A percentile compares a stretch with the other conserved stretches of the same genome.
These are phyloP conservation scores for Colletotrichum sojae DNA, from an alignment of 2,329 filamentous ascomycete species.

Conservation along the genomic window DNA sequence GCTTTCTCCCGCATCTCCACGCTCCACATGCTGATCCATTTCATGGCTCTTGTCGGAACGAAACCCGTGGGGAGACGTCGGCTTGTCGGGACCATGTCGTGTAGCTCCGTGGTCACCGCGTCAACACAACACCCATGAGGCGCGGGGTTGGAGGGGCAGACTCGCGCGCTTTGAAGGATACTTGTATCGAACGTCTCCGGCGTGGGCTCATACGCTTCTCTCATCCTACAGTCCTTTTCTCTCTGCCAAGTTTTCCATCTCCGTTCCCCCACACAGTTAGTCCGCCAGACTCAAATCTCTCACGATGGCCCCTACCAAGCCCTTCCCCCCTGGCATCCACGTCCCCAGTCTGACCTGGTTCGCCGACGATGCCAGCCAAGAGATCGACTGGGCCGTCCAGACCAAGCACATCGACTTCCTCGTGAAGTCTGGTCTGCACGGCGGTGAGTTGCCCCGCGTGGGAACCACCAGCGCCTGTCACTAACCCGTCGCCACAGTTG, in stretches of 20 bases:
- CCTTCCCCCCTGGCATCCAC: conserved; percentile 67
- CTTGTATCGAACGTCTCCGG: conserved; percentile 13
- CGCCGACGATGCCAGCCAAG: conserved; percentile 59
- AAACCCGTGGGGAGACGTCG: conserved; percentile 21
- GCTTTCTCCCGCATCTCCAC: not conserved
- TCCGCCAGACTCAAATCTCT: conserved; percentile 43
- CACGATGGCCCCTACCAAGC: conserved; percentile 47
- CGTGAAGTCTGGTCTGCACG: conserved; percentile 66
- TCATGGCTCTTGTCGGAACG: conserved; percentile 7
- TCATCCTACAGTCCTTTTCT: not conserved
- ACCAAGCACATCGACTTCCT: conserved; percentile 67
- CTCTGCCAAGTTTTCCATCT: conserved; percentile 1
- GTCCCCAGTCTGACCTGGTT: conserved; percentile 72
- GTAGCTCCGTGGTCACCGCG: conserved; percentile 12
- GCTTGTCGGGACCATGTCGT: conserved; percentile 28
- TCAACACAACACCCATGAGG: not conserved
- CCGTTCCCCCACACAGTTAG: not conserved
- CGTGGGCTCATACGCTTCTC: not conserved
- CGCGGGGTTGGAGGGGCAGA: conserved; percentile 15
- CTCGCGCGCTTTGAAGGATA: not conserved
- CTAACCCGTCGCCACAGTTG: conserved; percentile 55
- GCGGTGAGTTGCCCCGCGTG: conserved; percentile 49
- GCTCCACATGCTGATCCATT: conserved; percentile 10
- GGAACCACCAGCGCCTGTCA: too few species aligned
- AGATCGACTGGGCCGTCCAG: conserved; percentile 70